Base-by-base conservation (phyloP, 2,329 filamentous ascomycete species). In the Aspergillus aculeatinus region DNA sequence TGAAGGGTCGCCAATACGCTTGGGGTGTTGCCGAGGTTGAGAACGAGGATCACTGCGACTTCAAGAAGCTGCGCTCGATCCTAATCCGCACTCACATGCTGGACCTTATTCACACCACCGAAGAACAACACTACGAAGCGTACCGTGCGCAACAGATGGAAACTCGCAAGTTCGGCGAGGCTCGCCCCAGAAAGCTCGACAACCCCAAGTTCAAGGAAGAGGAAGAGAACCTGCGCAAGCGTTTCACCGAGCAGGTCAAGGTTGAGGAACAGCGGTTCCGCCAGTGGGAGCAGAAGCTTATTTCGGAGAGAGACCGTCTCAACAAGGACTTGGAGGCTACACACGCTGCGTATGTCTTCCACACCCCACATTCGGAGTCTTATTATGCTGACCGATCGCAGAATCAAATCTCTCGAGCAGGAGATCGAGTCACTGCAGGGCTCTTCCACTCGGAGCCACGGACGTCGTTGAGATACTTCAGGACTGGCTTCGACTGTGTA, bases 171-270 rank as follows among this genome's bases (percentile, higher is more conserved):
- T 98, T 99, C 71, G 95, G 95, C 80, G 96, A 99, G 83, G 94
- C 93, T 61, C 89, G 94, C 68, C 95, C 95, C 70, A 87, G 94
- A 80, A 99, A 99, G 87, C 85, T 99, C 72, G 95, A 99, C 83
- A 99, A 99, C 85, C 95, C 95, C 82, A 99, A 99, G 85, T 99
- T 98, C 87, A 99, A 99, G 87, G 95, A 99, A 79, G 95, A 99
- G 81, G 95, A 99, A 77, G 95, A 99, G 85, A 91, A 91, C 64
- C 88, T 99, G 67, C 89, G 95, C 81, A 99, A 99, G 88, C 88
- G 96, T 71, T 99, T 99, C 82, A 99, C 95, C 70, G 95, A 99
- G 83, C 95, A 99, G 80, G 95, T 99, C 84, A 99, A 99, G 91
- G 91, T 99, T 74, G 96, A 99, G 84, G 95, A 99, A 83, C 92